phyloP scores from a whole-genome alignment of 192 early-diverging fungal genomes.

The Mortierella antarctica region DNA sequence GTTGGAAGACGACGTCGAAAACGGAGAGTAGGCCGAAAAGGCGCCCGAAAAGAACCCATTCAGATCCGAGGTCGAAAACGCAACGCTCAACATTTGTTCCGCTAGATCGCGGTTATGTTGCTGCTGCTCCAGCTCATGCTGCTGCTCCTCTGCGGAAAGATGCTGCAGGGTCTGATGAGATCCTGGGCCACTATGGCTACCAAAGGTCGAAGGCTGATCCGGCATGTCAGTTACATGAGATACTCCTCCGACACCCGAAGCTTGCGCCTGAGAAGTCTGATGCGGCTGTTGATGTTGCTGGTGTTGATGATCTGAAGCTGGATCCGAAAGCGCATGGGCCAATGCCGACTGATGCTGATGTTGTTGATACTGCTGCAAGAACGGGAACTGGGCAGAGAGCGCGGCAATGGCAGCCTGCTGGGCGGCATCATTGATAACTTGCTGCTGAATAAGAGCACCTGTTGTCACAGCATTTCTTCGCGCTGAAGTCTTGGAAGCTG shows the following conservation, averaged over 20 bases:
- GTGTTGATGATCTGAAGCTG: background rate
- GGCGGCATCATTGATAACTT: conserved; percentile 43
- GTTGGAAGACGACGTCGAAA: background rate
- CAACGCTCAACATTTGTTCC: conserved; percentile 42
- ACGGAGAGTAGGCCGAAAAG: background rate
- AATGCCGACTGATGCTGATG: conserved; percentile 7
- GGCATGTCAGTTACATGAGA: background rate
- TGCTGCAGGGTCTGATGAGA: conserved; percentile 1
- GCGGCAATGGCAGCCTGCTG: conserved; percentile 47
- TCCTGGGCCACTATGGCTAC: no score
- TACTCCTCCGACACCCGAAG: background rate
- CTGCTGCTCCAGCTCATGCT: conserved; percentile 37
- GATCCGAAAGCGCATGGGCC: background rate
- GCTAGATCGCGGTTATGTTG: conserved; percentile 42
- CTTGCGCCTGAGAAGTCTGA: background rate
- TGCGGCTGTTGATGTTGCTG: background rate
- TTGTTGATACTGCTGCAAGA: background rate
- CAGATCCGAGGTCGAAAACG: conserved; percentile 36
- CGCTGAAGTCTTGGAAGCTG: background rate
- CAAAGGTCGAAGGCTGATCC: background rate
- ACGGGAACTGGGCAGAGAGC: conserved; percentile 38
- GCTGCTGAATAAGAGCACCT: conserved; percentile 20
- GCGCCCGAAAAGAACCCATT: background rate
- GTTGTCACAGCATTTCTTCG: background rate
- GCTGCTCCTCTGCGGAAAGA: conserved; percentile 16